Evolutionary conservation across 2,329 filamentous ascomycete genomes (phyloP).

Genomic region (Penicillium italicum): DNA sequence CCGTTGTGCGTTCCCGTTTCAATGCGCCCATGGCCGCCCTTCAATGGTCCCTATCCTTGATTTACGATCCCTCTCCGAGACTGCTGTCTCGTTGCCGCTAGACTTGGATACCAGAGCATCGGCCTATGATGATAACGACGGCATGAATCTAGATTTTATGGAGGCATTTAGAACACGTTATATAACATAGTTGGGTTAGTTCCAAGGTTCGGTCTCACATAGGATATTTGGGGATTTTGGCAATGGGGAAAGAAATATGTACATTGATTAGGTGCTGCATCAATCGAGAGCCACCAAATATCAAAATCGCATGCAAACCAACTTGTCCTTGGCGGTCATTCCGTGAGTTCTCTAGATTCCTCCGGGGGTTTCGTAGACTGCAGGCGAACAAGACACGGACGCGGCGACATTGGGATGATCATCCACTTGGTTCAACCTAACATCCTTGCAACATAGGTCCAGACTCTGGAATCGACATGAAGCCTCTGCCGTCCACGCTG

Average conservation of each 20-base stretch:
- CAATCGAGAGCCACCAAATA: background rate
- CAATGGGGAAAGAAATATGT: background rate
- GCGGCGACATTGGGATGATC: too few relatives aligned
- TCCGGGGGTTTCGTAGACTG: background rate
- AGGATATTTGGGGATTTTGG: too few relatives aligned
- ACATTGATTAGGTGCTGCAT: background rate
- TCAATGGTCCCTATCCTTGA: conserved; percentile 47
- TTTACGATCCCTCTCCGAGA: conserved; percentile 18
- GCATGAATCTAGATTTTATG: conserved; percentile 8
- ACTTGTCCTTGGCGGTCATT: background rate
- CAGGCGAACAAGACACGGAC: background rate
- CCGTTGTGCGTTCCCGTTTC: conserved; percentile 47
- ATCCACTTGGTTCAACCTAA: background rate
- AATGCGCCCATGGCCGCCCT: conserved; percentile 50
- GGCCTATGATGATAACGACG: conserved; percentile 4
- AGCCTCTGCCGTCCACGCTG: background rate
- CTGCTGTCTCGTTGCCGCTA: background rate
- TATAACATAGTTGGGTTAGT: conserved; percentile 7
- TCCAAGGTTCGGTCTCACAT: background rate
- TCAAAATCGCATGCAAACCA: background rate
- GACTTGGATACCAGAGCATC: background rate
- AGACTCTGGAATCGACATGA: background rate
- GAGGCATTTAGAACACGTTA: conserved; percentile 18
- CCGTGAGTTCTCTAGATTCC: background rate
- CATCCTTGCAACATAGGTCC: background rate